A percentile compares a stretch with the other conserved stretches of the same genome.
Conservation (phyloP, 179 eudicot species). For the Silene noctiflora region DNA sequence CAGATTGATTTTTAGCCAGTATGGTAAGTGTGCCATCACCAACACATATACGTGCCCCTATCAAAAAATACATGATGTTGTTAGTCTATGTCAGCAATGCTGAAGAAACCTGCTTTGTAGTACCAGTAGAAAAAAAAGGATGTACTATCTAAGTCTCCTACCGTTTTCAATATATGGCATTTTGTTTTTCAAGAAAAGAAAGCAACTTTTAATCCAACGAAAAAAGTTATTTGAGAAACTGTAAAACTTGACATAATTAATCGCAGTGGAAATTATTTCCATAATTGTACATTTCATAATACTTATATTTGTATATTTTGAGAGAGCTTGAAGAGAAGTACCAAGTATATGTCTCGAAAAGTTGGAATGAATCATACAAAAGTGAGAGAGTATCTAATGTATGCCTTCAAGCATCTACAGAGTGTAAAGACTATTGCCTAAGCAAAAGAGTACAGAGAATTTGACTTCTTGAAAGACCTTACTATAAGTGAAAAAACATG, state of each 20-base stretch:
- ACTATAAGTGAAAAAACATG: too few species aligned
- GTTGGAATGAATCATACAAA: not conserved
- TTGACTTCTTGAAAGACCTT: too few species aligned
- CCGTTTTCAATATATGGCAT: not conserved
- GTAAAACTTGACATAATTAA: too few species aligned
- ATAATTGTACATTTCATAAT: too few species aligned
- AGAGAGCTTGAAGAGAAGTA: not conserved
- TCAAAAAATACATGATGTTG: not conserved
- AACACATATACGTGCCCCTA: constrained; percentile 74
- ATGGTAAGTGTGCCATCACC: constrained; percentile 67
- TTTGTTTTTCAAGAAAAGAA: too few species aligned
- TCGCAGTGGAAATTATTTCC: too few species aligned
- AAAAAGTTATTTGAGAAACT: not conserved
- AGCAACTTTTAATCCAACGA: too few species aligned
- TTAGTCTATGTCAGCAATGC: constrained; percentile 18
- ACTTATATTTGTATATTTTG: not conserved
- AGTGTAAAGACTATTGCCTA: too few species aligned
- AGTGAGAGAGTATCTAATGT: not conserved
- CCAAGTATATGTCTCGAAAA: not conserved
- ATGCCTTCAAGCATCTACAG: too few species aligned
- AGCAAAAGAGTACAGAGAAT: too few species aligned
- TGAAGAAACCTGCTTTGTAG: not conserved
- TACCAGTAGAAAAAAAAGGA: not conserved
- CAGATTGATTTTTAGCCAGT: constrained; percentile 61
- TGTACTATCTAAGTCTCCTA: not conserved